Percentiles rank a stretch among this genome's conserved stretches.
These are phyloP conservation scores for Neohortaea acidophila DNA, from an alignment of 495 filamentous ascomycete genomes.

Conservation along the genomic window DNA sequence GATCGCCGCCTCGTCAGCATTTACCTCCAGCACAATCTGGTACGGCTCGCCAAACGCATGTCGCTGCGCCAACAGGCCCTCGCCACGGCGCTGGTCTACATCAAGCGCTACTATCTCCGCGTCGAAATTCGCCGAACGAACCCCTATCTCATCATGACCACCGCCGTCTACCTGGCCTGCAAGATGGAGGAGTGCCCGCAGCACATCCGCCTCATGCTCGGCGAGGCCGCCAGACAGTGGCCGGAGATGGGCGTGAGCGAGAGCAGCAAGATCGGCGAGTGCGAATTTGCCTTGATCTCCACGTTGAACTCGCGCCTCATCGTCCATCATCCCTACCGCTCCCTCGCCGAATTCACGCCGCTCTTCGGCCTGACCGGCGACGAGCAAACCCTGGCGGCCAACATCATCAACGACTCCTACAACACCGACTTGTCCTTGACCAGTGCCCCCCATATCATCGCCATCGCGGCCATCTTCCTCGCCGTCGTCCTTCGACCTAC, in stretches of 20 bases:
- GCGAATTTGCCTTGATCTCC: conserved; percentile 88
- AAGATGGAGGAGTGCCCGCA: conserved; percentile 98
- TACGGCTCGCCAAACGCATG: conserved; percentile 63
- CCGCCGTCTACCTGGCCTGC: conserved; percentile 86
- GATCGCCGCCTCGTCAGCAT: conserved; percentile 71
- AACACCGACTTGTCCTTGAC: conserved; percentile 84
- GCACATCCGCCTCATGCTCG: conserved; percentile 77
- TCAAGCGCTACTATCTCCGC: conserved; percentile 84
- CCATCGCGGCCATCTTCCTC: conserved; percentile 76
- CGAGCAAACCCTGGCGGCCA: conserved; percentile 64
- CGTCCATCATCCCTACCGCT: conserved; percentile 93
- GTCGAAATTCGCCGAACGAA: conserved; percentile 87
- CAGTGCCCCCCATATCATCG: conserved; percentile 78
- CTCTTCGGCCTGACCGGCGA: conserved; percentile 59
- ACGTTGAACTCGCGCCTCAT: conserved; percentile 93
- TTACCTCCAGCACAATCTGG: conserved; percentile 79
- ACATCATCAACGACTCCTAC: conserved; percentile 90
- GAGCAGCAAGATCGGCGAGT: conserved; percentile 82
- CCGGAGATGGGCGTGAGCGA: conserved; percentile 69
- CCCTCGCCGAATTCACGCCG: conserved; percentile 54
- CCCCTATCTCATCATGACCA: conserved; percentile 79
- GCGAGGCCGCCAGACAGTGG: conserved; percentile 77
- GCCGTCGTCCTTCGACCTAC: conserved; percentile 58
- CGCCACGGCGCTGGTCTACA: conserved; percentile 87
- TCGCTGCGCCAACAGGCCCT: conserved; percentile 75